Conservation (phyloP, 208 protist genomes). For the Acanthamoeba lenticulata region DNA sequence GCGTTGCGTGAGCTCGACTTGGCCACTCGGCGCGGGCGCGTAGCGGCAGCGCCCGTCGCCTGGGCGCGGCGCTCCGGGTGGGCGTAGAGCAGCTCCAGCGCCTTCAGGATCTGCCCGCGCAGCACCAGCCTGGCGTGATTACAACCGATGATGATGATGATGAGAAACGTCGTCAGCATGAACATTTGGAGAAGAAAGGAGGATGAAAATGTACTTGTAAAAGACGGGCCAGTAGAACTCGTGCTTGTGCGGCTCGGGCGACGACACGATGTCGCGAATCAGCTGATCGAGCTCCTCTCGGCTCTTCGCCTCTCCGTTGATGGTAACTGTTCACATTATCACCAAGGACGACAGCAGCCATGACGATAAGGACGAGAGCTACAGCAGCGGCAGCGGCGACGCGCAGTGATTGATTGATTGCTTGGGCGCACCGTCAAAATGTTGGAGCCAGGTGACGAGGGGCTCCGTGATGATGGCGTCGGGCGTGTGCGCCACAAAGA, state of each 20-base stretch:
- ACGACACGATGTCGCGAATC: neutral
- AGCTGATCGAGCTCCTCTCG: neutral
- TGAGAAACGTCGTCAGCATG: neutral
- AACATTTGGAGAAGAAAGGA: neutral
- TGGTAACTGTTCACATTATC: conserved; percentile 18
- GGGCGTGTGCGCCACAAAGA: conserved; percentile 55
- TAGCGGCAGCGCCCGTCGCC: too few species aligned
- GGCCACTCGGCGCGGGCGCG: conserved; percentile 15
- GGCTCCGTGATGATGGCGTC: conserved; percentile 54
- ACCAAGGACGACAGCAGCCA: neutral
- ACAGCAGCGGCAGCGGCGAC: neutral
- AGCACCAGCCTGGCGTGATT: conserved; percentile 10
- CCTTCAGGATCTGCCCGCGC: conserved; percentile 49
- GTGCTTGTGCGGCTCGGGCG: conserved; percentile 9
- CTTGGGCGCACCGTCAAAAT: conserved; percentile 43
- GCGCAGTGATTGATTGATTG: neutral
- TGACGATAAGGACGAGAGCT: neutral
- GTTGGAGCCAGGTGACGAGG: conserved; percentile 50
- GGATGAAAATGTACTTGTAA: conserved; percentile 37
- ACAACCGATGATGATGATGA: neutral
- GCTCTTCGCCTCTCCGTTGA: conserved; percentile 28
- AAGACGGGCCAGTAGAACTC: conserved; percentile 55
- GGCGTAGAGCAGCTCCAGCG: conserved; percentile 56
- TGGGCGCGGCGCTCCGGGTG: conserved; percentile 39
- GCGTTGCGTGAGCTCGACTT: conserved; percentile 34